Base-by-base conservation (phyloP, 169 alveolate species). In the Plasmodium coatneyi region DNA sequence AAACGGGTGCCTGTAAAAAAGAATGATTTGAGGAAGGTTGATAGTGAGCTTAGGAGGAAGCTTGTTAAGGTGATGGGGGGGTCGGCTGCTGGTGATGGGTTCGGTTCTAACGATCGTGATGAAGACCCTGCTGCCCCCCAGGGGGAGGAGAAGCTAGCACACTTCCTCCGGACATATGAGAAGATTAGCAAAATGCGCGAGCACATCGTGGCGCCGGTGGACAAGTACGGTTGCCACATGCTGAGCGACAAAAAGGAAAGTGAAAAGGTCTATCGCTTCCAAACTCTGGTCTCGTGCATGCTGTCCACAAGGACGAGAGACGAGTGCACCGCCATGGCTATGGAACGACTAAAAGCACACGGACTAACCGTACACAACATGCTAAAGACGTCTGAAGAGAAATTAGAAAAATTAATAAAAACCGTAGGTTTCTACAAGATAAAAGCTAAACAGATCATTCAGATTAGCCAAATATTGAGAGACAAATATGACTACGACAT, bases 391-490 rank as follows among this genome's bases (percentile, higher is more conserved):
- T 74, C 97, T 6, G 97, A 95, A 84, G 97, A 95, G 39, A 96
- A 98, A 81, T 95, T 99, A 71, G 93, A 95, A 87, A 95, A 98
- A 79, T 92, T 97, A 10, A 95, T 99, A 1, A 94, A 95, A 72
- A 97, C 98, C 39, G 99, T 99, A 19, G 98, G 99, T 12, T 99
- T 99, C 90, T 98, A 98, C 92, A 97, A 97, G 30, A 98, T 98
- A 71, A 99, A 99, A 92, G 99, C 99, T 3, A 97, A 96, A 80
- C 97, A 97, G 90, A 93, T 98, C 25, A 97, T 98, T 83, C 96
- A 96, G 52, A 96, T 98, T 4, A 96, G 99, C 0, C 96, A 96
- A 80, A 97, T 97, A 14, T 91, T 98, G 12, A 84, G 95, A 54
- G 97, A 98, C 4, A 84, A 98, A 71, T 97, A 96, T 83, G 96